Evolutionary conservation across 2,329 filamentous ascomycete species (phyloP), one percentile per base, ranked within the genome.

Genomic region (Arthrobotrys entomopaga): DNA sequence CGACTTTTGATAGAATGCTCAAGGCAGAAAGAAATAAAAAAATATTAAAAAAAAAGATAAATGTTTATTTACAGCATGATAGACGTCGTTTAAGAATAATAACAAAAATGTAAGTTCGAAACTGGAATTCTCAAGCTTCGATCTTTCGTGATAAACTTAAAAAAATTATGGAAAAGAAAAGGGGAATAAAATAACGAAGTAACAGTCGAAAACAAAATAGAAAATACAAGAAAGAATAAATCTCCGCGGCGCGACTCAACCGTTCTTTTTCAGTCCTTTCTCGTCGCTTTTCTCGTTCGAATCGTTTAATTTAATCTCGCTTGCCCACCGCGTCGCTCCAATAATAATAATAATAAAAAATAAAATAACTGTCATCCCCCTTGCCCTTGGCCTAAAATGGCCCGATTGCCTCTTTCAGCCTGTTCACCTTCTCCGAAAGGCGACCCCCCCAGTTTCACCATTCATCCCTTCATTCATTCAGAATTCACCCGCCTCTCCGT

Each of bases 401-500:
- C 40, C 20, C 40, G 22, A 59, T 59, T 59, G 56, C 56, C 56
- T 34, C 7, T 57, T 57, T 57, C 53, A 24, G 53, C 20, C n/a
- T 2, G 20, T 8, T 34, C 29, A 34, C 29, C 29, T 34, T 34
- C 29, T 34, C 29, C 29, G 10, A 34, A 34, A 34, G 5, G 6
- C 29, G 3, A 29, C 29, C 29, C 7, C 29, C 26, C 29, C 7
- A 34, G 29, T 34, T 34, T 34, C 29, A 34, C 29, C 29, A 34
- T 34, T 34, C 29, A 7, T 10, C 7, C 10, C 10, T 3, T 34
- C 29, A 34, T 34, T 10, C 2, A 34, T 34, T 34, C 29, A 10
- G 29, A n/a, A 34, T 34, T 34, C 6, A 34, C 29, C 29, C 29
- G n/a, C n/a, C 10, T 34, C 29, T 34, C 29, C 29, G 29, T 34